Evolutionary conservation across 495 filamentous ascomycete species (phyloP), one percentile per base, ranked within the genome.

Genomic region (Aspergillus leporis): DNA sequence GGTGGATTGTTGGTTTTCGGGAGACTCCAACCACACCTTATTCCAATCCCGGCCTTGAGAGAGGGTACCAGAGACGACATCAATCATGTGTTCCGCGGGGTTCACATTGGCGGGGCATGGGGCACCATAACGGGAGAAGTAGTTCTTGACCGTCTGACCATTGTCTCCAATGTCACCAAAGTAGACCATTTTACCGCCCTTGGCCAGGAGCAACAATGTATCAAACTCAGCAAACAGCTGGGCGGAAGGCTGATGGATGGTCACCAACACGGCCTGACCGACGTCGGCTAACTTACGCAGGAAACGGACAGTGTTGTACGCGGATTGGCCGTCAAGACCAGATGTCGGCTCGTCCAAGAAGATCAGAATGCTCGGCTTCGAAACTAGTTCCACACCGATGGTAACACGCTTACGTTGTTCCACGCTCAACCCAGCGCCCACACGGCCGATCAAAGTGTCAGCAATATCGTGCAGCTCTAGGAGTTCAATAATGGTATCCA

Each of bases 51-150:
- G 66, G 21, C 67, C 70, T 31, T 74, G 73, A 28, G 69, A 71
- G 1, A 74, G 62, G 13, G 66, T 40, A 3, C 74, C 74, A 9
- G 72, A 72, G 48, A 92, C 93, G 55, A 90, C 89, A 62, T 96
- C 91, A 41, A 97, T 81, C 90, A 97, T 96, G 83, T 90, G 92
- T 68, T 97, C 93, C 8, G 93, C 93, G 18, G 92, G 92, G 57
- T 82, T 98, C 13, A 87, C 85, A 8, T 87, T 83, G 3, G 75
- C 56, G 1, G 89, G 89, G 70, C 91, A 96, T 14, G 82, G 75
- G 4, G 87, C 90, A 30, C 90, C 87, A 66, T 92, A 86, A 49
- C 82, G 78, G 65, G 86, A 83, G 62, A 96, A 96, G 72, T 96
- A 95, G 87, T 72, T 76, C 79, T 66, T 86, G 73, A 61, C 77